phyloP scores from a whole-genome alignment of 2,329 filamentous ascomycete species.

The Pyricularia pennisetigena region DNA sequence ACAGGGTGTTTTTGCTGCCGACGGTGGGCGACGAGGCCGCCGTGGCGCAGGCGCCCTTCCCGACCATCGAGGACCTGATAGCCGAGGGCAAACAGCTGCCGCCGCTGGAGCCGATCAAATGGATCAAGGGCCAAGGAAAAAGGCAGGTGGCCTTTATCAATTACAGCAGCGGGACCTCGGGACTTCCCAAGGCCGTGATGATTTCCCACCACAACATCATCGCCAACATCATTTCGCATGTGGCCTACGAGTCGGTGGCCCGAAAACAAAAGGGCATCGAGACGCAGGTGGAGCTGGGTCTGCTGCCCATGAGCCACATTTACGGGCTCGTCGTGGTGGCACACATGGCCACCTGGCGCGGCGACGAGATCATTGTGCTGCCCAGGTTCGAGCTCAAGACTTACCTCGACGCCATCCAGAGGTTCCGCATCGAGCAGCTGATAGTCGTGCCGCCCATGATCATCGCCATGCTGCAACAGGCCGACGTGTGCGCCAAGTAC shows the following conservation, averaged over 20 bases:
- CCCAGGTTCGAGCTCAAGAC: constrained; percentile 63
- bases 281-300: constrained; percentile 40
- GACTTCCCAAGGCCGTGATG: constrained; percentile 68
- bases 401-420: constrained; percentile 54
- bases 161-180: constrained; percentile 61
- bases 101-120: constrained; percentile 34
- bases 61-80: constrained; percentile 54
- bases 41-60: constrained; percentile 48
- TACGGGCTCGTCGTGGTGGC: constrained; percentile 64
- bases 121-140: constrained; percentile 44
- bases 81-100: constrained; percentile 25
- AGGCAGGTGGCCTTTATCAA: constrained; percentile 57
- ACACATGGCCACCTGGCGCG: constrained; percentile 55
- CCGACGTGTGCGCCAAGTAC: constrained; percentile 50
- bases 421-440: constrained; percentile 44
- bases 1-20: neutral
- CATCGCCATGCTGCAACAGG: constrained; percentile 62
- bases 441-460: constrained; percentile 66
- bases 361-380: constrained; percentile 62
- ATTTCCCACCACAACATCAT: constrained; percentile 69
- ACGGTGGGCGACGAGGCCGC: constrained; percentile 31
- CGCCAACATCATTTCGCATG: constrained; percentile 53
- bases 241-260: constrained; percentile 25
- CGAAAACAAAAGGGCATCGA: constrained; percentile 17
- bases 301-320: constrained; percentile 70